These are phyloP conservation scores for Phytophthora chlamydospora DNA, from an alignment of 352 stramenopile genomes.

Conservation along the genomic window DNA sequence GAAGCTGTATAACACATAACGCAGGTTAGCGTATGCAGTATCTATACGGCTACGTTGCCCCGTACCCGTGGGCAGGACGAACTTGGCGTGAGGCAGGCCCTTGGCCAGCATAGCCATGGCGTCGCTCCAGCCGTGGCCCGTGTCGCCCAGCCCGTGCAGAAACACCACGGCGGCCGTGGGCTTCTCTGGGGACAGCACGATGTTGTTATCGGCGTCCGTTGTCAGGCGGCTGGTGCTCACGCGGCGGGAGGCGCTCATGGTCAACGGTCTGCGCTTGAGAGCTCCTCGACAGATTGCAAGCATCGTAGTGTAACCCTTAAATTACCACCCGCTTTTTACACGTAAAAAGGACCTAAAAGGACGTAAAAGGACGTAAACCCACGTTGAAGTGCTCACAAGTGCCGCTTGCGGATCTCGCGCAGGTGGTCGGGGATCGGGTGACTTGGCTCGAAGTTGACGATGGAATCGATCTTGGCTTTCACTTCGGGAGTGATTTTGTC, in stretches of 20 bases:
- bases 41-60: neutral
- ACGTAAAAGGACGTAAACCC: neutral
- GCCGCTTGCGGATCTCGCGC: slow-evolving; percentile 12
- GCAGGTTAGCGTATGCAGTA: neutral
- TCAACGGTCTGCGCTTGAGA: slow-evolving; percentile 10
- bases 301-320: slow-evolving; percentile 8
- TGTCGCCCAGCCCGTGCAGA: slow-evolving; percentile 93
- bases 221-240: slow-evolving; percentile 32
- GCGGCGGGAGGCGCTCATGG: slow-evolving; percentile 8
- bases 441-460: neutral
- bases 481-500: slow-evolving; percentile 11
- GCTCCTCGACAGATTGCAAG: slow-evolving; percentile 12
- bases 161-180: slow-evolving; percentile 68
- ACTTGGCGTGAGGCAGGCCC: slow-evolving; percentile 74
- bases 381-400: slow-evolving; percentile 8
- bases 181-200: slow-evolving; percentile 39
- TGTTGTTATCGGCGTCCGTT: slow-evolving; percentile 44
- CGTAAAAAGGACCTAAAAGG: neutral
- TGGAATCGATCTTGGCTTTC: slow-evolving; percentile 4
- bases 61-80: slow-evolving; percentile 73
- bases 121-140: slow-evolving; percentile 85
- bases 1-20: slow-evolving; percentile 42
- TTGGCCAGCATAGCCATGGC: slow-evolving; percentile 61
- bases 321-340: too few species aligned
- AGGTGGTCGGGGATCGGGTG: slow-evolving; percentile 6